phyloP scores from a whole-genome alignment of 2,329 filamentous ascomycete genomes.

The Hortaea werneckii region DNA sequence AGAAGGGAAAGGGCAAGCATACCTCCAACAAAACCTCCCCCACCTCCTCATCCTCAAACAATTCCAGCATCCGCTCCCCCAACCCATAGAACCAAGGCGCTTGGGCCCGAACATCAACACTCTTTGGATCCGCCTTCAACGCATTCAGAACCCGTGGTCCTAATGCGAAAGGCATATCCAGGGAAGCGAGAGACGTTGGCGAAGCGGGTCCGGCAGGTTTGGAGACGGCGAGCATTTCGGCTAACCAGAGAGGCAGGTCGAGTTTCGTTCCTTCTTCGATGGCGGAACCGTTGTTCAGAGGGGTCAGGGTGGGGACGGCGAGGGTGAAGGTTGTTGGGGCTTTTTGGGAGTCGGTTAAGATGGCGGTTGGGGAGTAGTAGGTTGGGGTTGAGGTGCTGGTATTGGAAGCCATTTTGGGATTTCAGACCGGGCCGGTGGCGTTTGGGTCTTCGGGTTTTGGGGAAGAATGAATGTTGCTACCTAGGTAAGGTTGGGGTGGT shows the following conservation, averaged over 20 bases:
- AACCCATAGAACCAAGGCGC: slow-evolving; percentile 82
- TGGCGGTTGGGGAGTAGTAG: slow-evolving; percentile 78
- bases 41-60: slow-evolving; percentile 83
- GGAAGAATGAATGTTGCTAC: no score
- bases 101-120: slow-evolving; percentile 72
- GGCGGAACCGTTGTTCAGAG: slow-evolving; percentile 62
- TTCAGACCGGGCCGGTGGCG: no score
- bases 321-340: slow-evolving; percentile 91
- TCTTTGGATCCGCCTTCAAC: slow-evolving; percentile 77
- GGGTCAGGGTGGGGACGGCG: slow-evolving; percentile 75
- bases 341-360: slow-evolving; percentile 86
- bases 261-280: slow-evolving; percentile 74
- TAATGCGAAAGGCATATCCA: slow-evolving; percentile 72
- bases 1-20: neutral
- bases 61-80: slow-evolving; percentile 72
- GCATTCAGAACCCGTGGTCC: slow-evolving; percentile 75
- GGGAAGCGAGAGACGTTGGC: slow-evolving; percentile 53
- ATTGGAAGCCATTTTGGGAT: no score
- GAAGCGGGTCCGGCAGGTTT: slow-evolving; percentile 31
- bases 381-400: slow-evolving; percentile 19
- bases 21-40: slow-evolving; percentile 47
- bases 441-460: no score
- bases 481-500: no score
- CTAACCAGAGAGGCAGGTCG: slow-evolving; percentile 84
- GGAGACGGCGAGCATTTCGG: slow-evolving; percentile 74